phyloP scores from a whole-genome alignment of 139 green algal genomes.

The Auxenochlorella pyrenoidosa region DNA sequence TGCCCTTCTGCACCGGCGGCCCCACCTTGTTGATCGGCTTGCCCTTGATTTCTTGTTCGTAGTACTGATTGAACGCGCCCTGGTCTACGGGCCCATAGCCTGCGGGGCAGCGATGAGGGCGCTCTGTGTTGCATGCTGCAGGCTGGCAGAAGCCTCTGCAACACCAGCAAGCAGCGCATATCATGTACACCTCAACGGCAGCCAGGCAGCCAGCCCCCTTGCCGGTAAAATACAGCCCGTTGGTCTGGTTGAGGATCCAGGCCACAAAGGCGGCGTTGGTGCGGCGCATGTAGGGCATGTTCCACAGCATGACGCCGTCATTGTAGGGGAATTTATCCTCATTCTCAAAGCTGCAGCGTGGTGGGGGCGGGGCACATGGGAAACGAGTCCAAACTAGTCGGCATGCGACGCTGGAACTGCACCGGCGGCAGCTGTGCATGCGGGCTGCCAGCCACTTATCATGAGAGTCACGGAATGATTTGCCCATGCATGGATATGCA shows the following conservation, averaged over 20 bases:
- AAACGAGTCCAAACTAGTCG: no score
- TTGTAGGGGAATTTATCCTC: slow-evolving; percentile 30
- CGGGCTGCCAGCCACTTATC: no score
- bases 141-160: no score
- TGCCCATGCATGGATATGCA: no score
- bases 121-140: no score
- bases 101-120: neutral
- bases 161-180: neutral
- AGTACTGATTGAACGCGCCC: slow-evolving; percentile 15
- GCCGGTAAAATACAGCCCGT: slow-evolving; percentile 2
- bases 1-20: neutral
- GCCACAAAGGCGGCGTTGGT: slow-evolving; percentile 13
- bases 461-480: no score
- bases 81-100: slow-evolving; percentile 5
- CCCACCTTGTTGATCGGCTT: neutral
- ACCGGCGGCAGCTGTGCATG: no score
- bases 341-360: slow-evolving; percentile 2
- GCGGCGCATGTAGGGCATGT: slow-evolving; percentile 27
- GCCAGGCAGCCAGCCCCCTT: no score
- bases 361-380: neutral
- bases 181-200: neutral
- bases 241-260: neutral
- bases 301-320: slow-evolving; percentile 26
- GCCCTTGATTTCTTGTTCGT: slow-evolving; percentile 4
- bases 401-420: no score